Base-by-base conservation (phyloP, 1,284 basidiomycete species). In the Papiliotrema fonsecae region DNA sequence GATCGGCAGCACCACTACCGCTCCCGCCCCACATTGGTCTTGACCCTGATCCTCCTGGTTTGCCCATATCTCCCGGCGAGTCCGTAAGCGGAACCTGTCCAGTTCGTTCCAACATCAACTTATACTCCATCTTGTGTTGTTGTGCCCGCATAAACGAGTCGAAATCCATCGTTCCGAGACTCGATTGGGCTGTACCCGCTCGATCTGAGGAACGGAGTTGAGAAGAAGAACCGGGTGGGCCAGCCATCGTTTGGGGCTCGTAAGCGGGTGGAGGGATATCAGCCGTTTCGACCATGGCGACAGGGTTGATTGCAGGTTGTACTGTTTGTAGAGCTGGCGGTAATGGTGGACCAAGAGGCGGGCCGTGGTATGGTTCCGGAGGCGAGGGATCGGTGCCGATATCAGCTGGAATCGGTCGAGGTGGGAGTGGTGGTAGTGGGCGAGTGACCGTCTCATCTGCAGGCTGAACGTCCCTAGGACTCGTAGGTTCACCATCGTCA, bases 211-310 rank as follows among this genome's bases (percentile, higher is more conserved):
- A 26, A 28, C 4, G 25, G 4, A n/a, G 25, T 42, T 14, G 22
- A 7, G 24, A 19, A 19, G 35, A 19, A 19, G 40, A 4, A 6
- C 25, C n/a, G 5, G 24, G 25, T 18, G 13, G 24, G 9, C 11
- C 4, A 18, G 22, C 4, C 6, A 14, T 6, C 24, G 40, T 26
- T 11, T 26, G 13, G 25, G 21, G 40, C 22, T 42, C 40, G 25
- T 42, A 42, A 3, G 40, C 40, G 16, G 40, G 40, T 13, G 40
- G 40, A 13, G 40, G 40, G 40, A 42, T 42, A 26, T 42, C 40
- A 7, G 40, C 9, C 4, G 40, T 27, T 18, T 26, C 30, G 24
- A 5, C 14, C 13, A 28, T 42, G 25, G 16, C 13, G 7, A 5
- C 18, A 26, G 9, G 24, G 16, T 26, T 11, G 26, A 26, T 27